Evolutionary conservation across 495 filamentous ascomycete genomes (phyloP).

Genomic region (Neurospora pannonica): DNA sequence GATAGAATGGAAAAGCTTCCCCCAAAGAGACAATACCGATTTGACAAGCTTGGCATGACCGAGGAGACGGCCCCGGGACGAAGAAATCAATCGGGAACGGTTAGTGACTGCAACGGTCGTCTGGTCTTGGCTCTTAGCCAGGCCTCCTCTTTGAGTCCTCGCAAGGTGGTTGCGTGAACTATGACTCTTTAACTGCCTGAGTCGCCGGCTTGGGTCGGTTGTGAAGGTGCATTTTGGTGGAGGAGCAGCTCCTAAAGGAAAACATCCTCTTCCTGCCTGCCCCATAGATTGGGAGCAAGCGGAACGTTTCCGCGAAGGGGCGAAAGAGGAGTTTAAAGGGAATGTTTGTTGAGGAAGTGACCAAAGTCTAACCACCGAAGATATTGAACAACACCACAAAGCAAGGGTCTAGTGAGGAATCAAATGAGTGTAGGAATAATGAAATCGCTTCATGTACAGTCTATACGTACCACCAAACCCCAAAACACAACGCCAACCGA

Average conservation of each 20-base stretch:
- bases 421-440: background rate
- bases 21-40: background rate
- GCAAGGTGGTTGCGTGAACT: background rate
- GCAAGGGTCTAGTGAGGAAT: background rate
- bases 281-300: background rate
- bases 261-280: background rate
- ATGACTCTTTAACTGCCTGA: background rate
- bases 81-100: background rate
- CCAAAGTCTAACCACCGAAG: background rate
- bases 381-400: background rate
- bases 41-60: background rate
- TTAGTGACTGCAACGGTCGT: background rate
- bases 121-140: background rate
- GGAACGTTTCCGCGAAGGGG: background rate
- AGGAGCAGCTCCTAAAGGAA: background rate
- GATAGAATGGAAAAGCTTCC: background rate
- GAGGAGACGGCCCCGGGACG: background rate
- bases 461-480: background rate
- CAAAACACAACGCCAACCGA: background rate
- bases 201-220: background rate
- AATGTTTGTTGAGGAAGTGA: background rate
- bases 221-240: background rate
- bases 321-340: background rate
- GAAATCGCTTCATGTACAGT: background rate
- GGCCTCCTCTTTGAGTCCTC: background rate